Evolutionary conservation across 2,329 filamentous ascomycete genomes (phyloP).

Genomic region (Cadophora gregata): DNA sequence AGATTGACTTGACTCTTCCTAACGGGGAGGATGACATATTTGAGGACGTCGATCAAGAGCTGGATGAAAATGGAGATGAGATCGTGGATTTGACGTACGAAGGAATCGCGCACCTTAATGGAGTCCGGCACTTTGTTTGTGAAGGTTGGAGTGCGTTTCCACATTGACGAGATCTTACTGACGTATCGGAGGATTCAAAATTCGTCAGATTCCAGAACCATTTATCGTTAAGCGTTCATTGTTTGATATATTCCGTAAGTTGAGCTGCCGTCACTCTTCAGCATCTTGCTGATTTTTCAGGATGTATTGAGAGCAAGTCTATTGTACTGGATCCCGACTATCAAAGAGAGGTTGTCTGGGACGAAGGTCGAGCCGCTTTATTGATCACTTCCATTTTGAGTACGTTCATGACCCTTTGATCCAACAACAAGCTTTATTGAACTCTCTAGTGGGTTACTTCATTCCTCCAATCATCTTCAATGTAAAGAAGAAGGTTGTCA

Average conservation of each 20-base stretch:
- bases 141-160: constrained; percentile 32
- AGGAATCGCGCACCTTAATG: constrained; percentile 36
- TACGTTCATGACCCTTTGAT: constrained; percentile 22
- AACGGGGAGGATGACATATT: constrained; percentile 36
- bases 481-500: constrained; percentile 33
- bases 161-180: background rate
- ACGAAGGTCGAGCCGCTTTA: constrained; percentile 43
- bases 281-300: constrained; percentile 28
- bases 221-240: constrained; percentile 37
- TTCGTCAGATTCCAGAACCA: constrained; percentile 39
- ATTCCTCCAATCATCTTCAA: constrained; percentile 57
- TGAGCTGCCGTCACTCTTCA: background rate
- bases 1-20: constrained; percentile 27
- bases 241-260: constrained; percentile 35
- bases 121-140: constrained; percentile 37
- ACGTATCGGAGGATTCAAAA: constrained; percentile 38
- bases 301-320: constrained; percentile 42
- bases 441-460: constrained; percentile 44
- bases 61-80: constrained; percentile 32
- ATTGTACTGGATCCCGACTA: constrained; percentile 53
- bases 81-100: constrained; percentile 37
- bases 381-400: constrained; percentile 43
- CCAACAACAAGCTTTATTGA: constrained; percentile 12
- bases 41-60: constrained; percentile 38
- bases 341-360: constrained; percentile 54